phyloP scores from a whole-genome alignment of 2,329 filamentous ascomycete species.

The Colletotrichum abscissum region DNA sequence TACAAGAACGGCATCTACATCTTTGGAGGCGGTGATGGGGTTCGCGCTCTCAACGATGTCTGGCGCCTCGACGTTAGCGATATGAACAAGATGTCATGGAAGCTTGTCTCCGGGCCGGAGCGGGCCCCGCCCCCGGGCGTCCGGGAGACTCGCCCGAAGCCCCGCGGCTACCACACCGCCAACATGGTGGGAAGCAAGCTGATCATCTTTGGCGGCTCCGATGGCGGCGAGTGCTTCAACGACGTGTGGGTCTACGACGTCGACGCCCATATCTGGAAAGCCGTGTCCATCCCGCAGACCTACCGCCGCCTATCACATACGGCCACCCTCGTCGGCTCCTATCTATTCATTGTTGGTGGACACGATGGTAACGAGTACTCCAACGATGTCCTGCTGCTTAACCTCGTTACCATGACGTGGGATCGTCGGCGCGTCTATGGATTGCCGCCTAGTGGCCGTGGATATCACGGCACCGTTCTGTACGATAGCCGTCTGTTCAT shows the following conservation, averaged over 20 bases:
- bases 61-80: constrained; percentile 79
- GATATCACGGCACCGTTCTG: constrained; percentile 74
- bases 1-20: constrained; percentile 79
- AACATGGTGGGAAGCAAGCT: constrained; percentile 80
- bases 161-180: constrained; percentile 77
- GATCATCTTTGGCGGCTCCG: constrained; percentile 77
- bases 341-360: constrained; percentile 76
- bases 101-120: constrained; percentile 66
- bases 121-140: constrained; percentile 38
- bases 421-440: constrained; percentile 75
- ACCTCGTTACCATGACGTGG: constrained; percentile 81
- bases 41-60: constrained; percentile 77
- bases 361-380: constrained; percentile 78
- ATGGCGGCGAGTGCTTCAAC: constrained; percentile 78
- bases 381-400: constrained; percentile 75
- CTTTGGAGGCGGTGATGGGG: constrained; percentile 78
- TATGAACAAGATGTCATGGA: constrained; percentile 75
- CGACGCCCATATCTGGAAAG: constrained; percentile 69
- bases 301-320: constrained; percentile 75
- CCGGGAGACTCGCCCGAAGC: constrained; percentile 64
- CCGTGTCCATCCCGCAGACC: constrained; percentile 68
- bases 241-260: constrained; percentile 81
- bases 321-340: constrained; percentile 76
- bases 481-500: constrained; percentile 73
- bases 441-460: constrained; percentile 69